Evolutionary conservation across 352 stramenopile species (phyloP), one percentile per base, ranked within the genome.

Genomic region (Pythium coloratum): DNA sequence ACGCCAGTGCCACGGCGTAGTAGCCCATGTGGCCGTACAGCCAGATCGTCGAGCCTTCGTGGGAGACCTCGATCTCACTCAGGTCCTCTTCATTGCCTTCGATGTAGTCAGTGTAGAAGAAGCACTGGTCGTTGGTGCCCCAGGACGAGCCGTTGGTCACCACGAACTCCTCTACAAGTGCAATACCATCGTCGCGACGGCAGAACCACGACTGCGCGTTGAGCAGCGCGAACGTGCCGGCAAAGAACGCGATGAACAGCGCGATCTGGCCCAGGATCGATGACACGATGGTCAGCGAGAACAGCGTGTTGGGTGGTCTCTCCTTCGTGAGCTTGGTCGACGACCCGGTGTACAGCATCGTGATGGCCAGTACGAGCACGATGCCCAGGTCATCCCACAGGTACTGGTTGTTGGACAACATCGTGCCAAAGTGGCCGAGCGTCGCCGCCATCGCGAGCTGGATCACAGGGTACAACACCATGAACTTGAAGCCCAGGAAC

Each of bases 321-420:
- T 80, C 69, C 28, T 59, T 64, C 9, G 74, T 76, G 28, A 90
- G 62, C 18, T 66, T 63, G 1, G 0, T 51, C 1, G 79, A 84
- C 12, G 79, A 65, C 0, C 34, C 70, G 7, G 79, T 88, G 63
- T 83, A 81, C 12, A 90, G 59, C 82, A 90, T 90, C 18, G 68
- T 59, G 53, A 87, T 78, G 2, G 79, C 78, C 24, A 90, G 60
- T 2, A 66, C 76, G 2, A 90, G 60, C 18, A 88, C 77, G 36
- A 88, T 79, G 0, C 65, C 70, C 2, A 90, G 20, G 55, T 90
- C 81, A 46, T 90, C 81, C 73, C 76, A 88, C 0, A 87, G 49
- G 59, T 80, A 86, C 62, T 90, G 81, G 54, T 83, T 88, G 65
- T 90, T 82, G 3, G 77, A 80, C 2, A 89, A 56, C 56, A 80